Base-by-base conservation (phyloP, 2,329 filamentous ascomycete genomes). In the Cladosporium austrohemisphaericum region DNA sequence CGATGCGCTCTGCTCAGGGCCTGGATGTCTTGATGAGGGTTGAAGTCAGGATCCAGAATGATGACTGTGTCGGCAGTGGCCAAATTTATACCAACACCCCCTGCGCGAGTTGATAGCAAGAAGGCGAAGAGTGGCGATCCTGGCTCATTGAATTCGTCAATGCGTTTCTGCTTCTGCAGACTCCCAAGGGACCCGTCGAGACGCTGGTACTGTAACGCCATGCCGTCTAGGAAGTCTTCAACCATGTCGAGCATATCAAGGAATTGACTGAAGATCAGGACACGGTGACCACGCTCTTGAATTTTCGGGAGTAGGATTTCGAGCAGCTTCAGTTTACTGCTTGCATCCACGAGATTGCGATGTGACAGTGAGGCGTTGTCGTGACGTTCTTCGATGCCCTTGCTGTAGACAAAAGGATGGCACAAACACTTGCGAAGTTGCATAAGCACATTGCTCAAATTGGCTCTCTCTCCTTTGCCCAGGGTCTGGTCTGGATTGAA, bases 51-150 rank as follows among this genome's bases (percentile, higher is more conserved):
- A 60, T 98, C 91, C 57, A 97, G 82, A 57, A 98, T 96, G 56
- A 98, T 96, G 53, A 98, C 94, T 0, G 93, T 98, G 63, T 98
- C 93, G 2, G 93, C 93, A 6, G 91, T 95, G 0, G 93, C 93
- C 49, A 98, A 77, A 64, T 98, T 98, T 73, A 98, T 98, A 13
- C 93, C 94, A 0, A 98, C 92, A 61, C 94, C 93, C 47, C 93
- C 93, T 14, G 94, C 91, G 55, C 93, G 84, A 3, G 94, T 98
- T 0, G 92, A 97, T 0, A 98, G 76, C 14, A 98, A 71, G 68
- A 98, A 97, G 0, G 86, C 90, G 65, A 97, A 98, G 0, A 94
- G 73, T 0, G 80, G 72, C 1, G 92, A 97, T 47, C 85, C 77
- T 0, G 88, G 85, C 0, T 85, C 88, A 64, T 98, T 98, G 74